phyloP scores from a whole-genome alignment of 768 basidiomycete genomes.

The Rhizopogon salebrosus region DNA sequence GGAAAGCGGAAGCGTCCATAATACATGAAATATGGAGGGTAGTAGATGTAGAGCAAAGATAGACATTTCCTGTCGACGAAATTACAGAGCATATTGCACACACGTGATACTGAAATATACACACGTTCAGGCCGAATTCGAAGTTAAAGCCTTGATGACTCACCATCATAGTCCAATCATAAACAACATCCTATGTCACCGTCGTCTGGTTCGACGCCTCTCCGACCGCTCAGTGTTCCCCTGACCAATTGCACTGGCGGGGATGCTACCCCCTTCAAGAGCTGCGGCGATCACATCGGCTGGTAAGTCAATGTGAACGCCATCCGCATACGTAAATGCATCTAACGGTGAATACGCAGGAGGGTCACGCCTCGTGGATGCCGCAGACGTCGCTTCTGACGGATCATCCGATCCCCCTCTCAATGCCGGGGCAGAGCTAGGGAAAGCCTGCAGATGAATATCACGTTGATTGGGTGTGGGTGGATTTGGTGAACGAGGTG shows the following conservation, averaged over 20 bases:
- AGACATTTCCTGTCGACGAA: slow-evolving; percentile 11
- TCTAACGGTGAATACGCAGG: slow-evolving; percentile 89
- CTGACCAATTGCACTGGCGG: slow-evolving; percentile 53
- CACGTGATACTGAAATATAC: slow-evolving; percentile 8
- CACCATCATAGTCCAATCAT: slow-evolving; percentile 9
- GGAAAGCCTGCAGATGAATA: slow-evolving; percentile 72
- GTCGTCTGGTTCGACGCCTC: slow-evolving; percentile 54
- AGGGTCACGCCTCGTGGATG: slow-evolving; percentile 57
- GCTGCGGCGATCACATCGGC: slow-evolving; percentile 90
- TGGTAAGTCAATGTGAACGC: slow-evolving; percentile 90
- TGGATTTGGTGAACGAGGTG: slow-evolving; percentile 72
- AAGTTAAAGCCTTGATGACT: slow-evolving; percentile 4
- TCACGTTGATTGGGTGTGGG: slow-evolving; percentile 83
- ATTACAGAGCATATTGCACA: slow-evolving; percentile 15
- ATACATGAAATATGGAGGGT: slow-evolving; percentile 13
- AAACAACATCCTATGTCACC: slow-evolving; percentile 14
- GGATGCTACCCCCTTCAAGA: slow-evolving; percentile 67
- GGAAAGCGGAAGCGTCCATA: slow-evolving; percentile 16
- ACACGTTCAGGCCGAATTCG: slow-evolving; percentile 3
- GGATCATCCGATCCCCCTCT: slow-evolving; percentile 13
- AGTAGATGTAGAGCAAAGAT: slow-evolving; percentile 22
- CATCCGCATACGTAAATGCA: slow-evolving; percentile 77
- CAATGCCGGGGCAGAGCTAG: slow-evolving; percentile 19
- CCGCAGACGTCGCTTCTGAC: slow-evolving; percentile 24
- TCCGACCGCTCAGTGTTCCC: slow-evolving; percentile 42